Evolutionary conservation across 2,329 filamentous ascomycete species (phyloP), one percentile per base, ranked within the genome.

Genomic region (Penicillium sp.): DNA sequence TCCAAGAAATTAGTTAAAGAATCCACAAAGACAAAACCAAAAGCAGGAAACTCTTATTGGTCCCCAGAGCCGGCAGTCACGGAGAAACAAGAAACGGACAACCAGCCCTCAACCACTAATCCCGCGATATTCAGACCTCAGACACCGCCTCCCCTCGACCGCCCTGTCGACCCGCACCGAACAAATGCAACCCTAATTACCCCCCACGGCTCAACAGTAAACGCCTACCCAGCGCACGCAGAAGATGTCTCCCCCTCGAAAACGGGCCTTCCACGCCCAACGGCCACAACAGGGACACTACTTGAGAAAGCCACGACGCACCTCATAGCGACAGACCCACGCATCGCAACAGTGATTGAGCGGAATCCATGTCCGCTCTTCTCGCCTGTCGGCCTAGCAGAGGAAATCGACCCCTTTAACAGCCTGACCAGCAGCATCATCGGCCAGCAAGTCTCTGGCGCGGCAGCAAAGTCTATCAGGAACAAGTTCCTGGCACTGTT

Each of bases 361-460:
- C 83, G 85, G 55, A 82, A 96, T 68, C 84, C 83, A 58, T 97
- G 93, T 73, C 82, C 81, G 53, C 76, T 94, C 16, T 97, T 97
- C 75, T 89, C 87, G 1, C 83, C 90, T 0, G 87, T 89, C 60
- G 91, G 92, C 0, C 77, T 97, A n/a, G 85, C 87, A 29, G 91
- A 97, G 73, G 81, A 85, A 61, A 85, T 97, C 58, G 91, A 97
- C 74, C 94, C 94, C 0, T 99, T 97, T 69, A 87, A 89, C 65
- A 87, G 85, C 55, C 81, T 99, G 34, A 83, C 85, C 38, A 92
- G 88, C 72, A 89, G 92, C 50, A 97, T 99, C 69, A 96, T 97
- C 66, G 92, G 90, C 51, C 94, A 97, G 76, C 94, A 99, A 77
- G 93, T 99, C 20, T 96, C 92, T 1, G 92, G 93, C 18, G 91